Percentiles rank a stretch among this genome's conserved stretches.
Conservation (phyloP, 2,329 filamentous ascomycete genomes). For the Penicillium sp. region DNA sequence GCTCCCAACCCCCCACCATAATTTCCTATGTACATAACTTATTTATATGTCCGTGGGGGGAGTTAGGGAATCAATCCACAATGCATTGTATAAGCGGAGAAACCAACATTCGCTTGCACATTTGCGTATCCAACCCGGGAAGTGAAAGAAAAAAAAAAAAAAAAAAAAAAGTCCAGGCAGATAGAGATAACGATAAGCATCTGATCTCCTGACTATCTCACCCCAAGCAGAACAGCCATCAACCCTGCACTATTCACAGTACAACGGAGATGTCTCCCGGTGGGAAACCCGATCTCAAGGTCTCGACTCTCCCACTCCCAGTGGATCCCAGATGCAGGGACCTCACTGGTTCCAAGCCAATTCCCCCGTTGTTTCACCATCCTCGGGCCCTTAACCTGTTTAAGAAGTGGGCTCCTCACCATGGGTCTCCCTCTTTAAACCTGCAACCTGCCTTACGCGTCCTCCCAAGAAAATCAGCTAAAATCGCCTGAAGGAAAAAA, state of each 20-base stretch:
- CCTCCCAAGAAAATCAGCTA: constrained; percentile 13
- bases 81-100: neutral
- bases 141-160: too few relatives aligned
- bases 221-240: too few relatives aligned
- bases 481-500: neutral
- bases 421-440: constrained; percentile 19
- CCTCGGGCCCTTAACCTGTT: constrained; percentile 30
- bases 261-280: neutral
- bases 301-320: neutral
- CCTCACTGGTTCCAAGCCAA: constrained; percentile 15
- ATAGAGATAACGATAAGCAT: too few relatives aligned
- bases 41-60: neutral
- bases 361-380: constrained; percentile 30
- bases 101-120: neutral
- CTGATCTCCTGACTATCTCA: too few relatives aligned
- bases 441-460: constrained; percentile 32
- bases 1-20: neutral
- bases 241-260: too few relatives aligned
- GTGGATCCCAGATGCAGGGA: constrained; percentile 14
- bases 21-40: neutral
- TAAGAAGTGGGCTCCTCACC: constrained; percentile 14
- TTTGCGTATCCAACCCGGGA: too few relatives aligned
- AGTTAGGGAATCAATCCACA: neutral
- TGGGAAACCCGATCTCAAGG: constrained; percentile 7
- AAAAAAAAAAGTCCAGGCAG: too few relatives aligned